phyloP scores from a whole-genome alignment of 192 early-diverging fungal species.

The Diversispora eburnea region DNA sequence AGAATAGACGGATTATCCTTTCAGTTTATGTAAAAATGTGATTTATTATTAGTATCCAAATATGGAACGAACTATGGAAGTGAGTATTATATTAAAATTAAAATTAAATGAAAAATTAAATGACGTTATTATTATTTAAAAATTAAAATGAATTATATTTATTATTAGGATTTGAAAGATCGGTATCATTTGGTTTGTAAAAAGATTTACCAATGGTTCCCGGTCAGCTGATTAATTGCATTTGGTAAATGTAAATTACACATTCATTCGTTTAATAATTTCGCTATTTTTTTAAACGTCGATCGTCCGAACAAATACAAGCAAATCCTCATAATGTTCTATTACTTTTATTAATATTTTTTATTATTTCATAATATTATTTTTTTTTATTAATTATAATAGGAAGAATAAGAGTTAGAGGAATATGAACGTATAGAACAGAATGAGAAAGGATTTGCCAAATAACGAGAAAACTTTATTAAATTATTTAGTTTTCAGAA shows the following conservation, averaged over 20 bases:
- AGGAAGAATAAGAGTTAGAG: constrained; percentile 72
- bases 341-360: too few species aligned
- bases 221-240: constrained; percentile 29
- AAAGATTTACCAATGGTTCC: constrained; percentile 46
- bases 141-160: constrained; percentile 1
- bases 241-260: constrained; percentile 23
- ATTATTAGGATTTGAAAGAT: constrained; percentile 75
- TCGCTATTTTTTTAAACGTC: constrained; percentile 48
- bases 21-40: constrained; percentile 69
- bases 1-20: constrained; percentile 67
- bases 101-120: background rate
- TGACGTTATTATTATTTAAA: background rate
- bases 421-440: constrained; percentile 79
- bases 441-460: constrained; percentile 68
- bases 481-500: constrained; percentile 55
- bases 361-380: too few species aligned
- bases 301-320: constrained; percentile 76
- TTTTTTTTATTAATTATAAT: background rate
- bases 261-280: background rate
- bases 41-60: constrained; percentile 71
- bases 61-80: constrained; percentile 50
- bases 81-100: background rate
- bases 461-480: constrained; percentile 78
- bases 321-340: constrained; percentile 4
- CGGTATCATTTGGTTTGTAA: constrained; percentile 73